Evolutionary conservation across 1,284 basidiomycete species (phyloP), one percentile per base, ranked within the genome.

Genomic region (Irpex lacteus): DNA sequence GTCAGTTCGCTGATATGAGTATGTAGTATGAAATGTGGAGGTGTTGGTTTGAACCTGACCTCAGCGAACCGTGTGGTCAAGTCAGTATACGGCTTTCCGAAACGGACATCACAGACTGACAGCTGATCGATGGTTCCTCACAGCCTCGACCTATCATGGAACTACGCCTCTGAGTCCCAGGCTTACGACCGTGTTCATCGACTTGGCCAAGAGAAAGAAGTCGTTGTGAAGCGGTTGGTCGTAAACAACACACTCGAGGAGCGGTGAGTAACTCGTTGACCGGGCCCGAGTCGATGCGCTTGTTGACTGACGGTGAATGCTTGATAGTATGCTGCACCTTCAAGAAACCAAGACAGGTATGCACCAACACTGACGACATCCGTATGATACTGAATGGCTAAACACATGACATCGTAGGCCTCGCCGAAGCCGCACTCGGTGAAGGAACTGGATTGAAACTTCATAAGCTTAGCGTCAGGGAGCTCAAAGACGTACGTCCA

Each of bases 61-160:
- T 78, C 81, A 38, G 88, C 88, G 0, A 90, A 90, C 69, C 84
- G 88, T 2, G 83, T 90, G 44, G 77, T 90, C 69, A 89, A 89
- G 86, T 87, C 1, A 34, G 36, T 54, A n/a, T n/a, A n/a, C n/a
- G n/a, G n/a, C n/a, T n/a, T n/a, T n/a, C n/a, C n/a, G n/a, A n/a
- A n/a, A n/a, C n/a, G n/a, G n/a, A n/a, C n/a, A n/a, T n/a, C n/a
- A n/a, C n/a, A n/a, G n/a, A n/a, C n/a, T n/a, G n/a, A n/a, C n/a
- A n/a, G n/a, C n/a, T 32, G 4, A 32, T 32, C 3, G 4, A 4
- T 32, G 4, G 7, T 36, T 36, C 34, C 2, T 2, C 4, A 1
- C 47, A 89, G 86, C 70, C 81, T 91, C 78, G 89, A 90, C 71
- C 74, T 90, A 32, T 85, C 84, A n/a, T 90, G 88, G 88, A 88